Base-by-base conservation (phyloP, 1,139 yeast genomes). In the Pichia sp. region DNA sequence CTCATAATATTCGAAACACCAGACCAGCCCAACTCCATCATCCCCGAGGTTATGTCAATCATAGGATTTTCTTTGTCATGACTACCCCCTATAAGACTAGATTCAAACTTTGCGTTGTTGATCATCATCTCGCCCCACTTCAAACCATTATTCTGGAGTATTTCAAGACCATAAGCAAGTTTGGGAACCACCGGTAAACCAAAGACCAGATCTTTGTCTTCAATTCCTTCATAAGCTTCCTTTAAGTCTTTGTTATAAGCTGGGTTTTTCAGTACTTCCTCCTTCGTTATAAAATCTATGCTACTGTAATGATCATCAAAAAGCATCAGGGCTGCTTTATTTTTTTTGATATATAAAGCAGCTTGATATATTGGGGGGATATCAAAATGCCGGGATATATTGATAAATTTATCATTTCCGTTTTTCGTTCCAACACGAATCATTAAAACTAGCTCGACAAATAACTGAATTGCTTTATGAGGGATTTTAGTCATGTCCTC, bases 181-280 rank as follows among this genome's bases (percentile, higher is more conserved):
- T 82, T 71, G 0, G 85, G 76, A 23, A 75, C 73, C 16, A 78
- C 74, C 0, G 89, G 89, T 8, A 86, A 66, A 0, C 95, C 95
- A 58, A 74, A 74, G 2, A 76, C 61, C 41, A 86, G 66, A 62
- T 88, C 96, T 1, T 74, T 72, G 57, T 86, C 89, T 49, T 78
- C 80, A 4, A 83, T 69, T 0, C 72, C 62, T 18, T 72, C 71
- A 60, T 83, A 86, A 1, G 84, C 71, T 1, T 54, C 48, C 6
- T 70, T 56, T 25, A 81, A 59, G 3, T 64, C 51, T 0, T 54
- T 47, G 10, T 66, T 55, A 26, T 64, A 63, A 3, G 30, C 42
- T 4, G 39, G 19, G 3, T 45, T 30, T 16, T 36, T 42, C 2
- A 49, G 36, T 62, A 61, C 58, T 1, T 28, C 44, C 2, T 46